Evolutionary conservation across 495 filamentous ascomycete genomes (phyloP), one percentile per base, ranked within the genome.

Genomic region (Saxophila tyrrhenica): DNA sequence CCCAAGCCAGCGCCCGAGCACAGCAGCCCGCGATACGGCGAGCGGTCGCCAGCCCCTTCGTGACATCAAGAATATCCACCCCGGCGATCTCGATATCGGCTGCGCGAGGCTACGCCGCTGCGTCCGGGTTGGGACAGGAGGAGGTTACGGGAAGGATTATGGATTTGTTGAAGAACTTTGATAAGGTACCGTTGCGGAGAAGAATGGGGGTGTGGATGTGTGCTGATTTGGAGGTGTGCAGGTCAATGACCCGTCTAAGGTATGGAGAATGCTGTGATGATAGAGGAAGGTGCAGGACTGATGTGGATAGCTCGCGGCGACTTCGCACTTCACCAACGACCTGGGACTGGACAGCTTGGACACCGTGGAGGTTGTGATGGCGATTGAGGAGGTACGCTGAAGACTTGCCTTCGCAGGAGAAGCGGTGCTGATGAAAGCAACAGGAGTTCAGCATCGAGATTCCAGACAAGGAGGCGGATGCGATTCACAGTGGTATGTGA

Each of bases 361-460:
- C 69, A 95, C 90, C 48, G 92, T 98, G 50, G 92, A 98, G 78
- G 90, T 98, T 61, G 94, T 98, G 57, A 98, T 98, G 92, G 92
- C 92, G 58, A 96, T 98, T 73, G 92, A 98, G 79, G 92, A 98
- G 86, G 91, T 95, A 76, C 61, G 80, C 55, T 15, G 9, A 17
- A 21, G 17, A 22, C 21, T 38, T 21, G 10, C 23, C 44, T 11
- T 11, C 57, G 21, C 63, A 70, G 49, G 17, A 43, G 47, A 42
- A 42, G 3, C 23, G 25, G 39, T 56, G 46, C 62, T 74, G 55
- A 75, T 55, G 58, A n/a, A 21, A 54, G 39, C 47, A 62, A 70
- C 67, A 97, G 91, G 92, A 98, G 72, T 98, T 98, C 74, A 96
- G 89, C 81, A 92, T 98, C 74, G 92, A 98, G 80, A 98, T 98